Conservation (phyloP, 108 stramenopile species). For the Cylindrotheca closterium region DNA sequence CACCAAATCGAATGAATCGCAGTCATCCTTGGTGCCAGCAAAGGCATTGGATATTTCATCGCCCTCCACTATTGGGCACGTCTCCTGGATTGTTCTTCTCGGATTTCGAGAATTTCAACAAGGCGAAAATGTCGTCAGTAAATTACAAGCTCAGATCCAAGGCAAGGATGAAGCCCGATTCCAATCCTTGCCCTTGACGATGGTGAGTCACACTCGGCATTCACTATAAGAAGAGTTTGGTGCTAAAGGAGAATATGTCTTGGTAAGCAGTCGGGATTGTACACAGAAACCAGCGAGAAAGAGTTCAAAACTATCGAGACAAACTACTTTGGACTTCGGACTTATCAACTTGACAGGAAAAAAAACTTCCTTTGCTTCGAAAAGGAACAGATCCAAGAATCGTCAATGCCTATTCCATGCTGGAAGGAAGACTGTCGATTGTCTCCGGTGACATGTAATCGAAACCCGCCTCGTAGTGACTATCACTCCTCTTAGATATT, state of each 20-base stretch:
- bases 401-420: slow-evolving; percentile 60
- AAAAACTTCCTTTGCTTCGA: slow-evolving; percentile 50
- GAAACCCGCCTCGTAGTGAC: slow-evolving; percentile 37
- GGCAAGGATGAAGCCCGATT: slow-evolving; percentile 16
- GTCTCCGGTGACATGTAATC: slow-evolving; percentile 41
- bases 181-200: slow-evolving; percentile 32
- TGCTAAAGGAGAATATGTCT: slow-evolving; percentile 60
- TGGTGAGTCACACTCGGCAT: slow-evolving; percentile 48
- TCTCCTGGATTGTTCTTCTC: slow-evolving; percentile 54
- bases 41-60: slow-evolving; percentile 64
- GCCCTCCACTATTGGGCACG: slow-evolving; percentile 47
- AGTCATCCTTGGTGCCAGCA: slow-evolving; percentile 43
- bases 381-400: slow-evolving; percentile 53
- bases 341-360: slow-evolving; percentile 64
- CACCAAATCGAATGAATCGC: too few species aligned
- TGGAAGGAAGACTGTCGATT: slow-evolving; percentile 43
- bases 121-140: slow-evolving; percentile 1
- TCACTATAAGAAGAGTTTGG: slow-evolving; percentile 37
- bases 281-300: too few species aligned
- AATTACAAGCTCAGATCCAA: slow-evolving; percentile 3
- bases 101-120: slow-evolving; percentile 45
- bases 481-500: too few species aligned
- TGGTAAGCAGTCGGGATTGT: slow-evolving; percentile 62
- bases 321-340: slow-evolving; percentile 70
- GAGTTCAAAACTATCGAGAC: slow-evolving; percentile 59